Evolutionary conservation across 305 asterid genomes (phyloP), one percentile per base, ranked within the genome.

Genomic region (Fraxinus velutina): DNA sequence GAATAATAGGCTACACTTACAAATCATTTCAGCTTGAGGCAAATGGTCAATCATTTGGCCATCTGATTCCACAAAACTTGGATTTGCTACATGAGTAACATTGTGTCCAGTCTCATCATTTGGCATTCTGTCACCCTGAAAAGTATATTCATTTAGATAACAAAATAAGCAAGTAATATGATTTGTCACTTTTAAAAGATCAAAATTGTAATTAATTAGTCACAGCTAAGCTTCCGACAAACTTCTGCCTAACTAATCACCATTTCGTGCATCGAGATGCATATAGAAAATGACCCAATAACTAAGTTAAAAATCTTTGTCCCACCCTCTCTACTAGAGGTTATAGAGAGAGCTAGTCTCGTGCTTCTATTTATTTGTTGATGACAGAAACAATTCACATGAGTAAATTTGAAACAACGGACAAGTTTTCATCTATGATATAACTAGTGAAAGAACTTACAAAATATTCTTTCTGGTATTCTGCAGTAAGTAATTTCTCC

Each of bases 401-500:
- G 47, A 21, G 44, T 32, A 66, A 27, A 27, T 27, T 66, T 22
- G 73, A 66, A 24, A 66, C 19, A 66, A 12, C n/a, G 5, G 73
- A 34, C 73, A 66, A 66, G 73, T 27, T 80, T 76, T 66, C 52
- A 75, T 78, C 72, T 19, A 77, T 71, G 62, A 39, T 60, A 57
- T 34, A 24, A 80, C 62, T 76, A 78, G 57, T 64, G 60, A 71
- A 77, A 85, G 80, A 89, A 92, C 98, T 94, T 88, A 94, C 99
- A 84, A 76, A 91, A 83, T 68, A 78, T 47, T 84, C 89, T 84
- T 90, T 91, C 85, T 92, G 96, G 81, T 90, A 87, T 84, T 96
- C 99, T 8, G 91, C 92, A 50, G 86, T 83, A 52, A 96, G 97
- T 7, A 92, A 97, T 89, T 90, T 96, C 83, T 96, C 98, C 73